Base-by-base conservation (phyloP, 306 rosid species). In the Trifolium pratense region DNA sequence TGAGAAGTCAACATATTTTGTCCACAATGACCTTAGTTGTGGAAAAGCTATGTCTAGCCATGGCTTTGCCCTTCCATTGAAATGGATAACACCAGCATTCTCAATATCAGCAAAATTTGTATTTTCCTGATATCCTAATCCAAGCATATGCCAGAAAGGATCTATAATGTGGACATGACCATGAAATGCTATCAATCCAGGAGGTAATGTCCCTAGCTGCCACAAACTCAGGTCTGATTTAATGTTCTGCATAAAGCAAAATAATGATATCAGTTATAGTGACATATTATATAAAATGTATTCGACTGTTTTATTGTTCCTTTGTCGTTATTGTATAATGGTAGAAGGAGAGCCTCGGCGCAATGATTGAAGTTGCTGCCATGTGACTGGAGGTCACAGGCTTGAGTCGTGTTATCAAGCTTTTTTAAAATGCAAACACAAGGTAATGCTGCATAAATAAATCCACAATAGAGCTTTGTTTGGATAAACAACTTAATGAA, bases 121-220 rank as follows among this genome's bases (percentile, higher is more conserved):
- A 68, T 91, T 88, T 73, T 95, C 97, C 66, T 95, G 99, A 80
- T 95, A 95, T 73, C 99, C 99, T 68, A 95, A 82, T 26, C 99
- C 99, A 73, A 95, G 77, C 97, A 91, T 91, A 73, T 95, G 99
- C 99, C 99, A 95, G 80, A 95, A 95, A 31, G 97, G 92, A 75
- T 95, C 96, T 4, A 95, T 95, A 40, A 76, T 75, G 52, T 86
- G 90, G 71, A 95, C 97, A 61, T 91, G 90, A 20, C 97, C 96
- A 34, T 90, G 97, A 88, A 95, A 95, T 69, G 99, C 99, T 84
- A 95, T 95, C 84, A 95, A 86, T 36, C 97, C 97, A 4, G 99
- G 99, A 75, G 97, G 99, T 78, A 95, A 84, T 66, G 99, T 95
- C 67, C 99, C 99, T 72, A 95, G 86, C 84, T 95, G 99, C 99